phyloP scores from a whole-genome alignment of 1,139 yeast genomes.

The Candida labiduridarum region DNA sequence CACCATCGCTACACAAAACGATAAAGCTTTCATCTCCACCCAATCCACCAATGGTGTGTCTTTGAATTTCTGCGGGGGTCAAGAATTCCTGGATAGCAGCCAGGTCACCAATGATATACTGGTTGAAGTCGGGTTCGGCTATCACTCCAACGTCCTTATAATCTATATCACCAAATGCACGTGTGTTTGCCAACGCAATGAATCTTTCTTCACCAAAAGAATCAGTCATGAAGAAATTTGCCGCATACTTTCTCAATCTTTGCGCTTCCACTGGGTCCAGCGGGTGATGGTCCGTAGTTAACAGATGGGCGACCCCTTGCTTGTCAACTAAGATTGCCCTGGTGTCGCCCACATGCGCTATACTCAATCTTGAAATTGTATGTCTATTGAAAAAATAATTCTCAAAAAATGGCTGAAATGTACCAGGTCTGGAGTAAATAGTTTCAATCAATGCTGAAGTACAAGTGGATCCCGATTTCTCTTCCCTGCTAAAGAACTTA shows the following conservation, averaged over 20 bases:
- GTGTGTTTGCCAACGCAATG: constrained; percentile 82
- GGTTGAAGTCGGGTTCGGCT: constrained; percentile 88
- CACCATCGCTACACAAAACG: constrained; percentile 83
- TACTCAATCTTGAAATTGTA: constrained; percentile 68
- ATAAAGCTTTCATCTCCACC: constrained; percentile 85
- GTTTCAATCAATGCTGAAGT: constrained; percentile 75
- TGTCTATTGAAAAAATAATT: constrained; percentile 69
- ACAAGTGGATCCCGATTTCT: constrained; percentile 77
- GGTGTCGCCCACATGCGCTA: constrained; percentile 96
- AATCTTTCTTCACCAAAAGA: constrained; percentile 93
- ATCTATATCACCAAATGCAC: constrained; percentile 86
- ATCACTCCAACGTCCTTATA: constrained; percentile 84
- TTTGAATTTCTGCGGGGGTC: constrained; percentile 40
- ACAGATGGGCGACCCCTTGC: constrained; percentile 74
- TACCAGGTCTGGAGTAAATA: constrained; percentile 36
- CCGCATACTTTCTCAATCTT: constrained; percentile 68
- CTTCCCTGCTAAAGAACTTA: constrained; percentile 33
- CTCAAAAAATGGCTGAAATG: constrained; percentile 32
- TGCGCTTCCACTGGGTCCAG: constrained; percentile 76
- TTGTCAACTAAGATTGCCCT: constrained; percentile 80
- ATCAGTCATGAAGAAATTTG: constrained; percentile 79
- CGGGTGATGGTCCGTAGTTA: constrained; percentile 87
- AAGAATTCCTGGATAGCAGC: constrained; percentile 34
- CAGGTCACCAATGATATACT: constrained; percentile 62
- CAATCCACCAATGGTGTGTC: constrained; percentile 50